Conservation (phyloP, 495 filamentous ascomycete genomes). For the Xylaria curta region DNA sequence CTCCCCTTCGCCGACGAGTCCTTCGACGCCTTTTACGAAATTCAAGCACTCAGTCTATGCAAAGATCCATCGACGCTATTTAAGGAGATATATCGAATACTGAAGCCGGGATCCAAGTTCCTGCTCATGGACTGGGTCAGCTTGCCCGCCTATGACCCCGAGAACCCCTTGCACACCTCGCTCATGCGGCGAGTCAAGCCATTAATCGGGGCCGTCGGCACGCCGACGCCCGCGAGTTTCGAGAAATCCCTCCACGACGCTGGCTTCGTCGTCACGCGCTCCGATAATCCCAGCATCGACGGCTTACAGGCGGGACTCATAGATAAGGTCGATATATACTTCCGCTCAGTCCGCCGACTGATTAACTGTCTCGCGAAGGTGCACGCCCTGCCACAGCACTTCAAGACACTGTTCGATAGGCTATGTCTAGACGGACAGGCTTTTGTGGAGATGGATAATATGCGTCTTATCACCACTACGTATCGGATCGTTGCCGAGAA, state of each 20-base stretch:
- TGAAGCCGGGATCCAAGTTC: constrained; percentile 64
- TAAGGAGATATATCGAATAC: constrained; percentile 60
- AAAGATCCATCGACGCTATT: constrained; percentile 61
- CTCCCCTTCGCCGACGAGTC: constrained; percentile 61
- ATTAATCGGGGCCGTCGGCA: constrained; percentile 67
- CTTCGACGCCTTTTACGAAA: constrained; percentile 71
- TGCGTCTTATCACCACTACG: constrained; percentile 65
- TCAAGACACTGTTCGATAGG: constrained; percentile 69
- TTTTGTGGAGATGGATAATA: constrained; percentile 68
- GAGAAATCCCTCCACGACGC: constrained; percentile 58
- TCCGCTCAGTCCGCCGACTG: constrained; percentile 61
- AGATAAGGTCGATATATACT: constrained; percentile 66
- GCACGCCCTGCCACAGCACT: constrained; percentile 60
- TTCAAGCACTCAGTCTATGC: constrained; percentile 67
- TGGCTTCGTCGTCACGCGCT: constrained; percentile 60
- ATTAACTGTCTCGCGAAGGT: constrained; percentile 61
- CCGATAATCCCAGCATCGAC: constrained; percentile 64
- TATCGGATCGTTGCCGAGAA: constrained; percentile 69
- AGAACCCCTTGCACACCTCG: constrained; percentile 59
- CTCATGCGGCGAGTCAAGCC: constrained; percentile 69
- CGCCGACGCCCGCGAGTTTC: constrained; percentile 61
- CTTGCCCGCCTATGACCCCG: constrained; percentile 60
- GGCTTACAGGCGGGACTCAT: constrained; percentile 66
- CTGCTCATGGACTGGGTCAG: constrained; percentile 67
- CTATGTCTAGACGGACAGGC: constrained; percentile 65